A percentile compares a stretch with the other conserved stretches of the same genome.
These are phyloP conservation scores for Leccinum fuscescens DNA, from an alignment of 1,284 basidiomycete species.

Conservation along the genomic window DNA sequence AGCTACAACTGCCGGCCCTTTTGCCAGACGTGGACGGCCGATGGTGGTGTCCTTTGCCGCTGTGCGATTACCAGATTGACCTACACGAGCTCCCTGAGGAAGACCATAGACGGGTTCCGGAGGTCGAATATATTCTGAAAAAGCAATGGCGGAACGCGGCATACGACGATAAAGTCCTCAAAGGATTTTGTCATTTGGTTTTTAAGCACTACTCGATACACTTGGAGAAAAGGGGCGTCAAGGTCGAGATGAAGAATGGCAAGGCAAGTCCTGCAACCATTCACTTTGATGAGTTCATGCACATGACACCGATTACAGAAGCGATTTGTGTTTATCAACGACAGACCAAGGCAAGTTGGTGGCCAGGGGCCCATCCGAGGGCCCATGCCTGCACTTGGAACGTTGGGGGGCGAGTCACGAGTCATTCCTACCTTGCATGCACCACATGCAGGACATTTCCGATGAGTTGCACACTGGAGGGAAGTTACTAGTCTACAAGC, in stretches of 20 bases:
- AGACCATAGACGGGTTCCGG: constrained; percentile 16
- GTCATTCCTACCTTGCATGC: constrained; percentile 28
- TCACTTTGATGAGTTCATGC: neutral
- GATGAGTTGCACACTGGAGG: neutral
- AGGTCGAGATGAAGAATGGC: constrained; percentile 11
- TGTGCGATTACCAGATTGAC: constrained; percentile 26
- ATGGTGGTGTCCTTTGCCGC: constrained; percentile 30
- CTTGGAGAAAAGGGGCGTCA: constrained; percentile 25
- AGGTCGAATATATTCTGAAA: constrained; percentile 24
- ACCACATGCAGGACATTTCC: constrained; percentile 3
- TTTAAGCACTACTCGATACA: constrained; percentile 37
- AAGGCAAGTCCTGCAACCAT: constrained; percentile 14
- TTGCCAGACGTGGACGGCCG: constrained; percentile 36
- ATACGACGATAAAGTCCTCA: constrained; percentile 30
- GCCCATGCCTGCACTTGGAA: constrained; percentile 26
- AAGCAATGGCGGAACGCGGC: constrained; percentile 33
- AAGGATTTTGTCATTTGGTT: constrained; percentile 31
- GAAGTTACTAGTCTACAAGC: neutral
- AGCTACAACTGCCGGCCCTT: constrained; percentile 31
- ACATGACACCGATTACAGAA: constrained; percentile 8
- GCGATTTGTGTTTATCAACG: constrained; percentile 13
- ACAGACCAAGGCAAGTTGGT: constrained; percentile 3
- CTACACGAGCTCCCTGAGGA: constrained; percentile 23
- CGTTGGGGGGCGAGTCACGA: constrained; percentile 24
- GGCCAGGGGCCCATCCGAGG: constrained; percentile 14